phyloP scores from a whole-genome alignment of 108 stramenopile species.

The Cyclotella choctawhatcheeana region DNA sequence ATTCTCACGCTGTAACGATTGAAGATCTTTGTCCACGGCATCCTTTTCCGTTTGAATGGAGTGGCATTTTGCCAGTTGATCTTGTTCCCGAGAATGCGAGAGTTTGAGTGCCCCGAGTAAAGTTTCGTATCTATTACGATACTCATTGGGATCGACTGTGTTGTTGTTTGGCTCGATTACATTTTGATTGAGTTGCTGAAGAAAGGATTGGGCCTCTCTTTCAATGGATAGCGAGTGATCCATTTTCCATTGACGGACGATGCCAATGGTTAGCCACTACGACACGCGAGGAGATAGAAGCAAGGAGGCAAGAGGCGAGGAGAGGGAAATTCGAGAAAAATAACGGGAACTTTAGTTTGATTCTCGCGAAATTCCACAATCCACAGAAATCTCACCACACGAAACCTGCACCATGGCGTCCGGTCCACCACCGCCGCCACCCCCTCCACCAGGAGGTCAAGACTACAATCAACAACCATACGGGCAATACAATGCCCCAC shows the following conservation, averaged over 20 bases:
- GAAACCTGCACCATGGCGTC: neutral
- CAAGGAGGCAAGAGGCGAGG: too few species aligned
- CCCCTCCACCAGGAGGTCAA: neutral
- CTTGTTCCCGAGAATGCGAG: slow-evolving; percentile 7
- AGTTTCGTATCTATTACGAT: slow-evolving; percentile 18
- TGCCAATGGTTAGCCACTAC: too few species aligned
- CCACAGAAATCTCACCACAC: neutral
- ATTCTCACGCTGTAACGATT: slow-evolving; percentile 4
- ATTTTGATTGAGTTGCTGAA: slow-evolving; percentile 14
- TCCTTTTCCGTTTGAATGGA: slow-evolving; percentile 11
- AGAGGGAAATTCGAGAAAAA: too few species aligned
- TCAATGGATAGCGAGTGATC: too few species aligned
- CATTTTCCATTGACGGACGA: too few species aligned
- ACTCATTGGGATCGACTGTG: slow-evolving; percentile 18
- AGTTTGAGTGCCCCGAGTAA: slow-evolving; percentile 31
- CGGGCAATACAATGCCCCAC: neutral
- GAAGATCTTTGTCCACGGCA: neutral
- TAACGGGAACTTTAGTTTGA: too few species aligned
- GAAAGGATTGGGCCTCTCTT: slow-evolving; percentile 18
- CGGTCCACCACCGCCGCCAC: slow-evolving; percentile 14
- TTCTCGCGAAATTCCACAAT: too few species aligned
- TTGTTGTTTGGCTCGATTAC: slow-evolving; percentile 12
- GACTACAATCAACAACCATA: slow-evolving; percentile 4
- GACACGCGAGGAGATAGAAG: too few species aligned
- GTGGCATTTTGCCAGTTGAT: slow-evolving; percentile 13